These are phyloP conservation scores for Dunaliella sp. DNA, from an alignment of 139 green algal genomes.

Conservation along the genomic window DNA sequence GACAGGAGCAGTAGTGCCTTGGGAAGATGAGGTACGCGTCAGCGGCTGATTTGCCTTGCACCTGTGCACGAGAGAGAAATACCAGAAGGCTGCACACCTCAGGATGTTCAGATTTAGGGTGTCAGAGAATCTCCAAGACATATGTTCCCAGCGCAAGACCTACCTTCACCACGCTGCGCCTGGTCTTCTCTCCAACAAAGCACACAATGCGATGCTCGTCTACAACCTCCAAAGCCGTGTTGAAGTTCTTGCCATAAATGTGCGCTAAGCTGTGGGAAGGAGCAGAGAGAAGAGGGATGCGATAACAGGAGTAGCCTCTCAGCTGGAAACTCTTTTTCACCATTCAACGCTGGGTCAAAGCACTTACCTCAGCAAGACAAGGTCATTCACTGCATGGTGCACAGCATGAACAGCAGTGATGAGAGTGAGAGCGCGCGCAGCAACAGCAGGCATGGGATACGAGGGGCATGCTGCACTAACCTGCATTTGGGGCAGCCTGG, in stretches of 20 bases:
- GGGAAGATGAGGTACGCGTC: slow-evolving; percentile 75
- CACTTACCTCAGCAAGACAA: not conserved
- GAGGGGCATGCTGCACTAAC: too few relatives aligned
- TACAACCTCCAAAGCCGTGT: slow-evolving; percentile 70
- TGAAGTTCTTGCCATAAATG: slow-evolving; percentile 70
- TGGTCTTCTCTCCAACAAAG: slow-evolving; percentile 50
- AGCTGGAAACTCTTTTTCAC: too few relatives aligned
- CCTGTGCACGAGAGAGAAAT: too few relatives aligned
- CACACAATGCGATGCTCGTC: slow-evolving; percentile 63
- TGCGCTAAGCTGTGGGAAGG: slow-evolving; percentile 69
- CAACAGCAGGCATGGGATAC: too few relatives aligned
- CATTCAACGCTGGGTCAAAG: too few relatives aligned
- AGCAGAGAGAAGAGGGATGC: too few relatives aligned
- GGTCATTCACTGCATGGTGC: not conserved
- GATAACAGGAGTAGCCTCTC: too few relatives aligned
- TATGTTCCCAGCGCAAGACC: too few relatives aligned
- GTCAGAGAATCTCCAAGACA: too few relatives aligned
- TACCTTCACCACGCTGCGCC: slow-evolving; percentile 21
- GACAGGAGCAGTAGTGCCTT: slow-evolving; percentile 78
- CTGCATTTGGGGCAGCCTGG: not conserved
- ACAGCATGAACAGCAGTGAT: not conserved
- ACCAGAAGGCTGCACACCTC: too few relatives aligned
- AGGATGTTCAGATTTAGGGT: too few relatives aligned
- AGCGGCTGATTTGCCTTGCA: slow-evolving; percentile 43
- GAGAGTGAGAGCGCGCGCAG: too few relatives aligned